Base-by-base conservation (phyloP, 2,329 filamentous ascomycete species). In the Scedosporium boydii region DNA sequence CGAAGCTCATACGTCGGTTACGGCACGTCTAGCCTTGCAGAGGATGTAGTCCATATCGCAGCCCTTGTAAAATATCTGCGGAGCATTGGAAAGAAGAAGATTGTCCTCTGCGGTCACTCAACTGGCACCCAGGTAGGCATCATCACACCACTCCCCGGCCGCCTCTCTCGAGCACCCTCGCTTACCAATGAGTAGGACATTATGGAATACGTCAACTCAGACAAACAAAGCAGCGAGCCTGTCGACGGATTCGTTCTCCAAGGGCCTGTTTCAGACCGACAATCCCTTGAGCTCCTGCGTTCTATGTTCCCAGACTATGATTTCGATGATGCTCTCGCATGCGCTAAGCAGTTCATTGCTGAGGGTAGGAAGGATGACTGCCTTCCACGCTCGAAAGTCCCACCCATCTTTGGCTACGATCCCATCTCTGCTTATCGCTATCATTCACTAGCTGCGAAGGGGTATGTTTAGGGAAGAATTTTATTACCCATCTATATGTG, bases 201-300 rank as follows among this genome's bases (percentile, higher is more conserved):
- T 64, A 80, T 85, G 72, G 80, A 81, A 66, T 86, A 85, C 62
- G 75, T 75, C 21, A 72, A 78, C 61, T 76, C 76, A 26, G 70
- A 71, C 58, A 46, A 57, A 21, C 68, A 78, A 42, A 69, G 69
- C 5, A 73, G 74, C 48, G 75, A 82, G 12, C 82, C 84, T 0
- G 76, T 96, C 1, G 85, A 95, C 64, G 92, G 88, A 42, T 87
- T 86, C 58, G 88, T 96, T 55, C 76, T 96, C 62, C 92, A 96
- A 72, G 91, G 88, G 0, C 87, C 90, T 0, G 87, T 93, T 3
- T 90, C 86, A 1, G 91, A 96, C 72, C 81, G 91, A 34, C 88
- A 96, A 71, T 83, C 81, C 0, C 69, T 89, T 10, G 74, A 74
- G 2, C 69, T 75, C 3, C 70, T 81, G 6, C 74, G 84, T 59